Evolutionary conservation across 495 filamentous ascomycete species (phyloP), one percentile per base, ranked within the genome.

Genomic region (Neurospora pannonica): DNA sequence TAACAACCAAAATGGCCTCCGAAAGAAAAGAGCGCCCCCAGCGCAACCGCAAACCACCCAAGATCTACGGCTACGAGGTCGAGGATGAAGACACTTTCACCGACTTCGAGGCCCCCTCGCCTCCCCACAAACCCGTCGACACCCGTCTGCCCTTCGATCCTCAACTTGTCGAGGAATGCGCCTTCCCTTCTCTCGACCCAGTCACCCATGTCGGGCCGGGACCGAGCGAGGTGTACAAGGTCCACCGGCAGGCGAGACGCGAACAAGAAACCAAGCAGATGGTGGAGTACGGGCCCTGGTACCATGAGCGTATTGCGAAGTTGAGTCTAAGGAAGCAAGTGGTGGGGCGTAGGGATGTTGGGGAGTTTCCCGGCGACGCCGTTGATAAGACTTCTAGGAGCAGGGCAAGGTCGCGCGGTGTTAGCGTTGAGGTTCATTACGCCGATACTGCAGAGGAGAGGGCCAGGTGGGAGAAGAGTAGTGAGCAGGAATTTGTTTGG

Each of bases 181-280:
- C 78, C 48, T 76, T 77, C 31, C 78, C 78, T 34, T 73, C 71
- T 37, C 34, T 80, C 62, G 28, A 67, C 15, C 75, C 74, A 7
- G 48, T 76, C 10, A 48, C 75, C 38, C 60, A 78, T 37, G 43
- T 60, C 4, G 77, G 75, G 5, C 73, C 43, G 1, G 75, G 75
- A 0, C 78, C 78, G 2, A 76, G 75, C 5, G 75, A 75, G 42
- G 46, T 75, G 3, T 75, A 71, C 70, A 77, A 71, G 36, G 17
- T 36, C 54, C 7, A 28, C 0, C 54, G 73, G 28, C 48, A 71
- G 28, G 9, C 8, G n/a, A 38, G 38, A 43, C 13, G 67, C 19
- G 60, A 74, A 71, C 39, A 31, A 7, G 54, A 70, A n/a, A 37
- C 70, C 0, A 38, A 13, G 60, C 38, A 7, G 19, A 36, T 71